Evolutionary conservation across 352 stramenopile genomes (phyloP).

Genomic region (Thraustotheca clavata): DNA sequence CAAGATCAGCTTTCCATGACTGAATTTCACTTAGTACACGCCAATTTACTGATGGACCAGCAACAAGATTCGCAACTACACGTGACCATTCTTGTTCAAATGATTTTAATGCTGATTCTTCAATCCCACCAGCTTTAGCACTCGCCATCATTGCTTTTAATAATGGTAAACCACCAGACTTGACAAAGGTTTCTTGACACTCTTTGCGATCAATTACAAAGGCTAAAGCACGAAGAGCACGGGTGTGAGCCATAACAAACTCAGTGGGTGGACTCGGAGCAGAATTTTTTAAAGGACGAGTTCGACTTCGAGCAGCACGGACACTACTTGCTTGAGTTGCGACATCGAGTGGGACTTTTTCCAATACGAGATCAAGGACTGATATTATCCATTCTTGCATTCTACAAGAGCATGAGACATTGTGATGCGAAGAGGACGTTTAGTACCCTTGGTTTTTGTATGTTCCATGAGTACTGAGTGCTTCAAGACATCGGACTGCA

Average conservation of each 20-base stretch:
- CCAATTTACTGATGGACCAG: slow-evolving; percentile 38
- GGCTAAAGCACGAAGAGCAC: slow-evolving; percentile 45
- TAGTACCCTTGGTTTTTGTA: slow-evolving; percentile 39
- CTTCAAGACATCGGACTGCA: slow-evolving; percentile 47
- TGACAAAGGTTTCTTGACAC: slow-evolving; percentile 46
- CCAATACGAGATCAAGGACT: slow-evolving; percentile 52
- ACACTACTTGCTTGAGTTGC: slow-evolving; percentile 42
- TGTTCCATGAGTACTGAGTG: slow-evolving; percentile 33
- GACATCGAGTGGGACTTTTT: slow-evolving; percentile 43
- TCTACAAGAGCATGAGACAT: neutral
- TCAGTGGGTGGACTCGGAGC: slow-evolving; percentile 7
- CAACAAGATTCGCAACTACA: slow-evolving; percentile 58
- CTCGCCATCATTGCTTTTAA: slow-evolving; percentile 30
- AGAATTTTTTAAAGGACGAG: slow-evolving; percentile 35
- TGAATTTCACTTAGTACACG: neutral
- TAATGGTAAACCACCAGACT: slow-evolving; percentile 42
- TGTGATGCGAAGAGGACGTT: neutral
- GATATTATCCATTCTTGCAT: slow-evolving; percentile 71
- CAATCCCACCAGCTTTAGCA: neutral
- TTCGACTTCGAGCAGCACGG: slow-evolving; percentile 46
- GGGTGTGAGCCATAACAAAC: slow-evolving; percentile 46
- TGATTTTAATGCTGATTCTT: neutral
- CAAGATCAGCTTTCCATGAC: neutral
- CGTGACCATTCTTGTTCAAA: slow-evolving; percentile 53
- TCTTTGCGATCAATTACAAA: slow-evolving; percentile 46